Evolutionary conservation across 139 green algal genomes (phyloP), one percentile per base, ranked within the genome.

Genomic region (Volvox reticuliferus): DNA sequence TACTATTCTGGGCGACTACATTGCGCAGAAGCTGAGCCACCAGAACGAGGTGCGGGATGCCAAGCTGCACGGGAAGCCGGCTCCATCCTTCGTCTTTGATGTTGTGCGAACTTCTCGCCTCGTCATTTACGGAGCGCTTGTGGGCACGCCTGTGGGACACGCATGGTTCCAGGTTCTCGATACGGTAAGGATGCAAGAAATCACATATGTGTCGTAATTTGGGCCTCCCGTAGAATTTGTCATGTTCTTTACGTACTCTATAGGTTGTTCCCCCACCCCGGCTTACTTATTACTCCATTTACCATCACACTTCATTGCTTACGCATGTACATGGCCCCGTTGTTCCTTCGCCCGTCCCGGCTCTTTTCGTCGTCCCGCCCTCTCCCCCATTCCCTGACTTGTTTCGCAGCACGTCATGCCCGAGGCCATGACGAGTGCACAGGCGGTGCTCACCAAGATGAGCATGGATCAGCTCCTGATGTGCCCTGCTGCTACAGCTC

Each of bases 381-480:
- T 32, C 1, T 55, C 81, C n/a, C 50, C 1, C 32, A 86, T 32
- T 82, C 26, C 32, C 32, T 35, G 71, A 33, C 17, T 84, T 55
- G 9, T 55, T 55, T 55, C 44, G 68, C 79, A 92, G 87, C 37
- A 33, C 16, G 44, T 91, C 22, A 86, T 91, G 77, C 93, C 93
- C 26, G 89, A 67, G 26, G 63, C 67, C 18, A 89, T 93, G 30
- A 93, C 67, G 18, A 75, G 82, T 65, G 35, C 91, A 16, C 68
- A 65, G 30, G 92, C 94, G 12, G 91, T 96, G 20, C 76, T 89
- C 24, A 92, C 86, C 50, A 96, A 96, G 82, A 93, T 93, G 61
- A 32, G 22, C 9, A 26, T 92, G 55, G 94, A 96, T 79, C 94
- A 96, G 92, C 55, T 94, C 2, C 19, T 95, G 35, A 88, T 90